Base-by-base conservation (phyloP, 305 asterid species). In the Solanum hybrid region DNA sequence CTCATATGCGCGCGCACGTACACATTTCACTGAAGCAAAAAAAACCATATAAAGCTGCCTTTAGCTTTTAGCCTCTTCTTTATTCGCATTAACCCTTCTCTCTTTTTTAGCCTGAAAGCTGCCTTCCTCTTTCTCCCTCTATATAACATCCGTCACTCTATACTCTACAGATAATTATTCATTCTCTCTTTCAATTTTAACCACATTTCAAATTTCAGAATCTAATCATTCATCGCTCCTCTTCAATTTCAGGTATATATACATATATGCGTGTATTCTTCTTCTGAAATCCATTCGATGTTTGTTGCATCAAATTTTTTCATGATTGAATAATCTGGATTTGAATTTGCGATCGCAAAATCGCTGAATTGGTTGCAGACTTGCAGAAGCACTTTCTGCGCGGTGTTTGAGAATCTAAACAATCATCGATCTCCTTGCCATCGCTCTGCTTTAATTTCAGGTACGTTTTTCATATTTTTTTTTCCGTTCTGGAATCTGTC, bases 1-100 rank as follows among this genome's bases (percentile, higher is more conserved):
- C 85, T 85, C 45, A 31, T 20, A 51, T 85, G 77, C 77, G 77
- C 32, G 88, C 88, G 88, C 88, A 85, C 77, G 88, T 85, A 57
- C 88, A 57, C 41, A 85, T 57, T 85, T 85, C 88, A 85, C n/a
- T 85, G 22, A 57, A 83, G 6, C 39, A 27, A 13, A 15, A 14
- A 24, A 39, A 82, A 4, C 7, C n/a, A 9, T 32, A 84, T 10
- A 85, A 85, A 85, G 77, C 88, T 85, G 31, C 88, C 88, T 57
- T 85, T 85, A 10, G 75, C 32, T 22, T 85, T 85, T 31, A 31
- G 39, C 22, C 76, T 20, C 45, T 57, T 36, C 39, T 45, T 85
- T 85, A 84, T 84, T 85, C 88, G 26, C 29, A 61, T 61, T 61
- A 14, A 83, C 29, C 88, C 6, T 83, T 83, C 32, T 57, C 76